Conservation (phyloP, 2,329 filamentous ascomycete species). For the Fusarium lyarnte region DNA sequence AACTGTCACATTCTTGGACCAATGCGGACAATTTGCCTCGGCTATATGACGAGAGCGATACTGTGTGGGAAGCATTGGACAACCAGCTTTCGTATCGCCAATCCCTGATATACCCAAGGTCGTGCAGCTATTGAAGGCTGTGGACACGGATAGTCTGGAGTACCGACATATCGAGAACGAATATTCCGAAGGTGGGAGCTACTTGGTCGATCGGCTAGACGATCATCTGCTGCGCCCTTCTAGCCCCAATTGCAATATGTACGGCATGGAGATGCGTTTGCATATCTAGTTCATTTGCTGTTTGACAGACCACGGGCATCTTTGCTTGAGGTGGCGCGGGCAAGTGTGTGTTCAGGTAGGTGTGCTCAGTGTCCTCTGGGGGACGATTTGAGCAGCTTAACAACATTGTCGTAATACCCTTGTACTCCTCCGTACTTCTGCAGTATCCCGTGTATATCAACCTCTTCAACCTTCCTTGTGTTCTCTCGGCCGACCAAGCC, state of each 20-base stretch:
- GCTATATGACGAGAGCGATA: slow-evolving; percentile 11
- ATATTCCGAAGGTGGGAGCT: neutral
- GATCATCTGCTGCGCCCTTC: neutral
- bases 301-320: neutral
- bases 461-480: slow-evolving; percentile 39
- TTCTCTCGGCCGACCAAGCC: slow-evolving; percentile 76
- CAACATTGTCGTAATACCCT: slow-evolving; percentile 68
- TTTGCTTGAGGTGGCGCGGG: neutral
- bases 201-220: neutral
- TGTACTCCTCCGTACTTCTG: slow-evolving; percentile 63
- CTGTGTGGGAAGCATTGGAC: neutral
- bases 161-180: neutral
- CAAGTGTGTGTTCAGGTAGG: neutral
- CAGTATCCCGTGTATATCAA: slow-evolving; percentile 58
- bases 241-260: neutral
- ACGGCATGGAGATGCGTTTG: neutral
- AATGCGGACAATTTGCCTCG: neutral
- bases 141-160: neutral
- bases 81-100: neutral
- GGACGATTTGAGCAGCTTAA: slow-evolving; percentile 64
- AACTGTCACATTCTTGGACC: slow-evolving; percentile 19
- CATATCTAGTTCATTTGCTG: neutral
- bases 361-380: slow-evolving; percentile 37
- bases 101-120: neutral
- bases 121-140: neutral